phyloP scores from a whole-genome alignment of 1,284 basidiomycete species.

The Malassezia furfur region DNA sequence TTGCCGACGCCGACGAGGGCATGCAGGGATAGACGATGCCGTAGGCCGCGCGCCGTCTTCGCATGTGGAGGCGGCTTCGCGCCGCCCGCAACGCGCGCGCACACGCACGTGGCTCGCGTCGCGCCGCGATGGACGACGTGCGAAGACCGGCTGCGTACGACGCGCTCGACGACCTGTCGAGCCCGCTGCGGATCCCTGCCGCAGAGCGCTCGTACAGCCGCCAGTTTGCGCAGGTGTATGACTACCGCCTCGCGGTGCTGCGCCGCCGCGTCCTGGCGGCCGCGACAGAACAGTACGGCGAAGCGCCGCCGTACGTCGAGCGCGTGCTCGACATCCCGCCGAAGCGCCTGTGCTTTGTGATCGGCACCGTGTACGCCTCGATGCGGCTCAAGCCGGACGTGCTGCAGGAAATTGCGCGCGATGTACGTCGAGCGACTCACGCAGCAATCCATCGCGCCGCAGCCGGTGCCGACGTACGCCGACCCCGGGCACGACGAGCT shows the following conservation, averaged over 20 bases:
- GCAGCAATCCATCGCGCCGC: constrained; percentile 79
- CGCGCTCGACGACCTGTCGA: constrained; percentile 19
- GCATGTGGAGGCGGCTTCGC: too few relatives aligned
- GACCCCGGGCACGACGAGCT: constrained; percentile 68
- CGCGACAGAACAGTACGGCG: constrained; percentile 23
- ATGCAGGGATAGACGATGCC: background rate
- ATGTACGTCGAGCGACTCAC: constrained; percentile 54
- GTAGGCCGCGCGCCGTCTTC: too few relatives aligned
- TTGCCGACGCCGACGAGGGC: constrained; percentile 14
- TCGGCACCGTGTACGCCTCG: constrained; percentile 92
- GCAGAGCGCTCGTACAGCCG: constrained; percentile 32
- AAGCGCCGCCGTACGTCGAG: constrained; percentile 54
- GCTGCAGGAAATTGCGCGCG: constrained; percentile 80
- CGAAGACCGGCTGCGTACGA: constrained; percentile 2
- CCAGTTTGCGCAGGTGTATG: constrained; percentile 45
- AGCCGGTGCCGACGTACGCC: constrained; percentile 50
- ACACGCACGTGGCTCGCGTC: background rate
- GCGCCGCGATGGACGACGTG: background rate
- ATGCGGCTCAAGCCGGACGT: constrained; percentile 98
- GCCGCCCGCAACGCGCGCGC: too few relatives aligned
- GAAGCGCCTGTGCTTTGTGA: constrained; percentile 73
- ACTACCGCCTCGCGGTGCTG: constrained; percentile 43
- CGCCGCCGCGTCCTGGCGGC: constrained; percentile 30
- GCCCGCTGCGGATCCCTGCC: constrained; percentile 29
- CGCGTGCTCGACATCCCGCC: constrained; percentile 81